Evolutionary conservation across 2,329 filamentous ascomycete species (phyloP).

Genomic region (Fusarium sp.): DNA sequence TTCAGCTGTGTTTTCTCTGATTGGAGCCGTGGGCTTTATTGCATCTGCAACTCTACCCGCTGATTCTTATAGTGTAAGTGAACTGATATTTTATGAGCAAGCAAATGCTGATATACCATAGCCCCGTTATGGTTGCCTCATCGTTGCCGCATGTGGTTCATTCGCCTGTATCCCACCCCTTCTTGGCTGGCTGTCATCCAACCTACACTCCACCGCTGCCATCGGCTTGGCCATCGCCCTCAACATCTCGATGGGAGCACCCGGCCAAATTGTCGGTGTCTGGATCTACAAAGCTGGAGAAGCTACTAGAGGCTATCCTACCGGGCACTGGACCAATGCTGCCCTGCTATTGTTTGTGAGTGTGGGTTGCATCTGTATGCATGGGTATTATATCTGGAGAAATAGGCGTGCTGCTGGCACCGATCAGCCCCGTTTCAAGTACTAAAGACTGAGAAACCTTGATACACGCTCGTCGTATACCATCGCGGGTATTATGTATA

Average conservation of each 20-base stretch:
- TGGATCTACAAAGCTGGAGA: constrained; percentile 80
- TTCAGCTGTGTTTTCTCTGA: constrained; percentile 57
- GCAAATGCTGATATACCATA: constrained; percentile 15
- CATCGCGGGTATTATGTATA: too few species aligned
- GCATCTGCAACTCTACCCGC: constrained; percentile 73
- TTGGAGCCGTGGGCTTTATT: constrained; percentile 67
- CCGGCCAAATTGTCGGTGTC: constrained; percentile 78
- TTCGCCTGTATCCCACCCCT: constrained; percentile 78
- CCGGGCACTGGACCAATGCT: constrained; percentile 77
- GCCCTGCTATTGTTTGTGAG: constrained; percentile 71
- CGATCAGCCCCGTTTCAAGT: constrained; percentile 39
- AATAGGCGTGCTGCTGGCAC: constrained; percentile 51
- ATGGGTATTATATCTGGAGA: constrained; percentile 67
- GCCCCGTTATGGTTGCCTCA: constrained; percentile 75
- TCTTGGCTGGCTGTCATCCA: constrained; percentile 76
- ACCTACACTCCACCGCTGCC: constrained; percentile 73
- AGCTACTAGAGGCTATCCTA: constrained; percentile 72
- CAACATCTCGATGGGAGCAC: constrained; percentile 74
- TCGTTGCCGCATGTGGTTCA: constrained; percentile 73
- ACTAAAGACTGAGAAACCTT: constrained; percentile 1
- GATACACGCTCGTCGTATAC: neutral
- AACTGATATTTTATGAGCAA: fast-evolving
- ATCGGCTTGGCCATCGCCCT: constrained; percentile 77
- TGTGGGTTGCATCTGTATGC: constrained; percentile 66
- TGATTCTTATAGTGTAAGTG: constrained; percentile 61